Evolutionary conservation across 495 filamentous ascomycete species (phyloP), one percentile per base, ranked within the genome.

Genomic region (Neurospora cerealis): DNA sequence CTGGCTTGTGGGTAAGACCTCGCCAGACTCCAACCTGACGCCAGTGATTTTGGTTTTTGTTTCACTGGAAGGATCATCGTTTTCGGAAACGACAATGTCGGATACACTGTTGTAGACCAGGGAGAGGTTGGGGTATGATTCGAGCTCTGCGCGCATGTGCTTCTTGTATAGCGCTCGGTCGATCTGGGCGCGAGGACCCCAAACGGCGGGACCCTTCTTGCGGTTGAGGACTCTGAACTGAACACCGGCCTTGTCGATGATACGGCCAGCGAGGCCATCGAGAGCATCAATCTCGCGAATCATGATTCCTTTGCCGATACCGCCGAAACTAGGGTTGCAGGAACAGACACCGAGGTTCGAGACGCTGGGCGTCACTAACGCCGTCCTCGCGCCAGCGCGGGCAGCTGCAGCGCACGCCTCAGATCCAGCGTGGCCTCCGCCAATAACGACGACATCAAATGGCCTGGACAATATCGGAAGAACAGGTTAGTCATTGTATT

Each of bases 301-400:
- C 87, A 99, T 98, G 19, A 92, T 98, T 11, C 96, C 96, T 82
- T 99, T 99, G n/a, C 96, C 96, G 77, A 99, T 99, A 40, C 96
- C 96, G 69, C 96, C 96, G 80, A 99, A 97, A 73, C 92, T 96
- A 37, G 96, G 96, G 82, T 99, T 99, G 85, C 96, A 99, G 70
- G 95, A 98, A 83, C 96, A 98, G 28, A 95, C 92, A 42, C 96
- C 96, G 37, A 99, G 91, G 78, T 97, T 97, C 70, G 93, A 90
- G 72, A 94, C 79, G 73, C 90, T 92, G 69, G 93, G 95, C 5
- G 96, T 99, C 44, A 99, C 87, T 72, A 99, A 88, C 5, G 92
- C 94, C 6, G 96, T 99, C 73, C 91, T 89, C 70, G 96, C 96
- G 42, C 96, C 96, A 21, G 92, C 89, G 38, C 96, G 91, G 42